Conservation (phyloP, 306 rosid species). For the Carpinus fangiana region DNA sequence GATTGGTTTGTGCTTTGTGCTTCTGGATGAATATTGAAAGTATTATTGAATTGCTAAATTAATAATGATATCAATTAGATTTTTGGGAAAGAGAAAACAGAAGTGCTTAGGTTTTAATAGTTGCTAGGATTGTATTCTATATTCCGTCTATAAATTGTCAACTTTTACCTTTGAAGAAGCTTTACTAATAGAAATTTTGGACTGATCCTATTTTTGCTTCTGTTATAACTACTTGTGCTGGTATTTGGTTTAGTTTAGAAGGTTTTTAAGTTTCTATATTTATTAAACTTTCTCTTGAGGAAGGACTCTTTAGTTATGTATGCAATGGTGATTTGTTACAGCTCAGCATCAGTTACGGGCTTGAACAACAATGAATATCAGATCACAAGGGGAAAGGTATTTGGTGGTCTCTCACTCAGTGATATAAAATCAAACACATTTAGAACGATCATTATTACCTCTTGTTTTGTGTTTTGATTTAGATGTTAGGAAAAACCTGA, state of each 20-base stretch:
- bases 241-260: background rate
- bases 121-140: background rate
- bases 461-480: slow-evolving; percentile 4
- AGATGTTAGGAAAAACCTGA: slow-evolving; percentile 11
- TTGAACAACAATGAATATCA: slow-evolving; percentile 98
- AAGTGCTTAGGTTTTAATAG: background rate
- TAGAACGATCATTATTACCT: slow-evolving; percentile 12
- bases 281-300: slow-evolving; percentile 1
- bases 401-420: background rate
- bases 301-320: slow-evolving; percentile 1
- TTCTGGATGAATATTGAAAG: background rate
- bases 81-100: background rate
- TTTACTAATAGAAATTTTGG: background rate
- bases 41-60: background rate
- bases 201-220: background rate
- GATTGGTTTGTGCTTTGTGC: background rate
- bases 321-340: slow-evolving; percentile 32
- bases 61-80: background rate
- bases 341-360: slow-evolving; percentile 74
- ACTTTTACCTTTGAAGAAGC: background rate
- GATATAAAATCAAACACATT: slow-evolving; percentile 10
- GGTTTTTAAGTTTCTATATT: background rate
- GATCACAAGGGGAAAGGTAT: slow-evolving; percentile 85
- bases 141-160: background rate
- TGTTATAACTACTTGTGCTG: background rate